A percentile compares a stretch with the other conserved stretches of the same genome.
These are phyloP conservation scores for Pythium dissimile DNA, from an alignment of 352 stramenopile species.

Conservation along the genomic window DNA sequence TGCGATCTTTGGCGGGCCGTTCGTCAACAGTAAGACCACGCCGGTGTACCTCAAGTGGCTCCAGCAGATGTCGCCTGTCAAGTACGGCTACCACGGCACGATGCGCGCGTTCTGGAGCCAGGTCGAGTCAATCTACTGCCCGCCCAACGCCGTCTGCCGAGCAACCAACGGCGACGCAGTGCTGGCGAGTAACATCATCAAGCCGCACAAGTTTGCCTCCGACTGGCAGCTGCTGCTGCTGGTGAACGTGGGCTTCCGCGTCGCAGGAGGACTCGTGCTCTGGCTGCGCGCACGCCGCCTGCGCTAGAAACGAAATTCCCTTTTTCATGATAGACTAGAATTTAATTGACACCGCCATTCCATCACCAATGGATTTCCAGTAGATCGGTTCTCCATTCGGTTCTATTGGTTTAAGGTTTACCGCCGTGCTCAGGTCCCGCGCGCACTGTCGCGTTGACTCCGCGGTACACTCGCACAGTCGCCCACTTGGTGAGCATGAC, in stretches of 20 bases:
- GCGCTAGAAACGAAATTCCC: no score
- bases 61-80: conserved; percentile 29
- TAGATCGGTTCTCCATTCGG: no score
- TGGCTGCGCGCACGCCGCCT: conserved; percentile 1
- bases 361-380: no score
- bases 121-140: conserved; percentile 1
- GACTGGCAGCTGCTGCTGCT: conserved; percentile 3
- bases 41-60: conserved; percentile 29
- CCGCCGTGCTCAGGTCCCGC: no score
- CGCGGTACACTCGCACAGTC: no score
- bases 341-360: no score
- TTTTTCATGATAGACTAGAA: no score
- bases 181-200: background rate
- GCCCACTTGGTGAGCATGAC: no score
- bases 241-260: background rate
- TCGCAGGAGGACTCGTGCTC: background rate
- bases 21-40: conserved; percentile 24
- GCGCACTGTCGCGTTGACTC: no score
- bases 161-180: background rate
- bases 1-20: conserved; percentile 29
- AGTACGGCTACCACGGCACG: conserved; percentile 26
- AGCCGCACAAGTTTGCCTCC: background rate
- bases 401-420: no score
- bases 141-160: background rate
- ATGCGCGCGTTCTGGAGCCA: conserved; percentile 18